Base-by-base conservation (phyloP, 164 flowering plant genomes). In the Amborella trichopoda region DNA sequence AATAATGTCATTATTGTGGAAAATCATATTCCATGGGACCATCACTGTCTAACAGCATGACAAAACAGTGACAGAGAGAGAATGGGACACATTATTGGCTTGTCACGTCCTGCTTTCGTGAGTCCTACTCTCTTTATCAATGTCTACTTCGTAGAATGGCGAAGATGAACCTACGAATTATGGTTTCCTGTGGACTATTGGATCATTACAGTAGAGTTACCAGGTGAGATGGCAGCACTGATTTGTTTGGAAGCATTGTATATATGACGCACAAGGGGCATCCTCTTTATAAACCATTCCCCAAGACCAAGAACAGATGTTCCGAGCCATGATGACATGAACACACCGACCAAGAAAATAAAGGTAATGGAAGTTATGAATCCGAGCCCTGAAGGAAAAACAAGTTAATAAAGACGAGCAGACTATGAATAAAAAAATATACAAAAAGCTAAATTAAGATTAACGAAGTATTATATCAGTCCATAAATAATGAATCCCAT, bases 251-350 rank as follows among this genome's bases (percentile, higher is more conserved):
- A 81, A 23, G 89, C 89, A 68, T 62, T 75, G 53, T 81, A 81
- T 34, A 81, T 81, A 50, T 81, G 84, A 26, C 84, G 84, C 52
- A 81, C 84, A 62, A 81, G 72, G 28, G 89, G 89, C 89, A 81
- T 81, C 55, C 84, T 58, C 59, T 78, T 81, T 64, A 81, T 81
- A 51, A 81, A 78, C 89, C 89, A 81, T 56, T 81, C 84, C 26
- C 89, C 89, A 23, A 81, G 75, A 40, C 75, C 41, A 49, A 81
- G 74, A 51, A 81, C 73, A 45, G 89, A 81, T 40, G 84, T 67
- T 49, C 89, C 89, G 68, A 81, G 59, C 89, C 89, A 81, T 20
- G 89, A 81, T 30, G 89, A 81, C 89, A 81, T 81, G 61, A 81
- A 81, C 40, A 81, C 84, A 50, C 89, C 89, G 46, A 81, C 77